Evolutionary conservation across 1,139 yeast species (phyloP).

Genomic region (Blastobotrys persicus): DNA sequence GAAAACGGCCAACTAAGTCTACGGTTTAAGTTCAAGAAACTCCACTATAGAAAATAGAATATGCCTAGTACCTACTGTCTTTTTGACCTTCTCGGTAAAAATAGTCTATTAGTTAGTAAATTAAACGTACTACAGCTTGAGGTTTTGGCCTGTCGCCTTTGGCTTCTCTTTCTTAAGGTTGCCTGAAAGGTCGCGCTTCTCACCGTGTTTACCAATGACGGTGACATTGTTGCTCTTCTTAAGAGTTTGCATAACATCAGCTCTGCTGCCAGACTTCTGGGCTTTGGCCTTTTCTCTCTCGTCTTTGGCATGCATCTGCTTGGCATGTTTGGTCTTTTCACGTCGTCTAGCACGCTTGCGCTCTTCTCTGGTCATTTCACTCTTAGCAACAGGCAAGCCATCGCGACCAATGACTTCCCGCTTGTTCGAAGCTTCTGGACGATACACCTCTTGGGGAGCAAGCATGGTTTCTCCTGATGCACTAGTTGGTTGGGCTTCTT

Average conservation of each 20-base stretch:
- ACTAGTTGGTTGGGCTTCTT: slow-evolving; percentile 92
- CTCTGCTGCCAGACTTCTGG: slow-evolving; percentile 54
- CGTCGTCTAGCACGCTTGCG: slow-evolving; percentile 86
- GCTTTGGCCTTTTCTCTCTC: slow-evolving; percentile 36
- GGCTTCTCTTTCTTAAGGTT: slow-evolving; percentile 48
- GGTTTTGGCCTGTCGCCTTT: slow-evolving; percentile 6
- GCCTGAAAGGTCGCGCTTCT: slow-evolving; percentile 71
- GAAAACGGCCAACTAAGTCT: slow-evolving; percentile 39
- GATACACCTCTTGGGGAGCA: slow-evolving; percentile 96
- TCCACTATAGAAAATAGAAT: slow-evolving; percentile 30
- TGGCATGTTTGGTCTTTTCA: slow-evolving; percentile 74
- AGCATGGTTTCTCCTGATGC: slow-evolving; percentile 70
- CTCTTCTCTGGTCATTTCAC: slow-evolving; percentile 82
- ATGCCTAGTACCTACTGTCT: background rate
- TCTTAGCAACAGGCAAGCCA: slow-evolving; percentile 79
- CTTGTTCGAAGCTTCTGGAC: slow-evolving; percentile 47
- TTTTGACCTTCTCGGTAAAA: background rate
- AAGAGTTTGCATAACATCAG: slow-evolving; percentile 69
- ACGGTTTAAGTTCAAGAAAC: slow-evolving; percentile 38
- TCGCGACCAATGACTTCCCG: slow-evolving; percentile 72
- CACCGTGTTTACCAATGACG: slow-evolving; percentile 74
- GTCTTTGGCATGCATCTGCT: slow-evolving; percentile 46
- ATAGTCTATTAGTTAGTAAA: slow-evolving; percentile 1
- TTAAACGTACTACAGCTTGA: slow-evolving; percentile 11
- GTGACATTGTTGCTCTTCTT: slow-evolving; percentile 75